A percentile compares a stretch with the other conserved stretches of the same genome.
phyloP scores from a whole-genome alignment of 2,329 filamentous ascomycete species.

The Aphanoascus verrucosus region DNA sequence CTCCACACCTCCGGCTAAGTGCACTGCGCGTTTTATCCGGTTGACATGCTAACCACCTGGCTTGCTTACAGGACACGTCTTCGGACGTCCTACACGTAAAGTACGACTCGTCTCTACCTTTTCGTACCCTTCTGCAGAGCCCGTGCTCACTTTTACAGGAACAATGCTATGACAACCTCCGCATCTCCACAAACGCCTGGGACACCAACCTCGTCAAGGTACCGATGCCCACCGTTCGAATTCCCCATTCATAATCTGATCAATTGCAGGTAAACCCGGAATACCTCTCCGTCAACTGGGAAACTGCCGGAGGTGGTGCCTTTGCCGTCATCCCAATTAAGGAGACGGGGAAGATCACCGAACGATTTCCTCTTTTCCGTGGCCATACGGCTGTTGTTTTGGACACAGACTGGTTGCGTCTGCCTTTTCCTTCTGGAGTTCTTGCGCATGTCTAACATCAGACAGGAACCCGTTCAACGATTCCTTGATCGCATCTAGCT shows the following conservation, averaged over 20 bases:
- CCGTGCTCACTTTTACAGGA: conserved; percentile 43
- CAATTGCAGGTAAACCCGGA: conserved; percentile 71
- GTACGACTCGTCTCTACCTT: conserved; percentile 27
- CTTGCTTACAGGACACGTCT: conserved; percentile 70
- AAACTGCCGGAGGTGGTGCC: conserved; percentile 86
- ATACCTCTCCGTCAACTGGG: conserved; percentile 97
- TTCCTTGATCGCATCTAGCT: conserved; percentile 79
- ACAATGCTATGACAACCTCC: conserved; percentile 95
- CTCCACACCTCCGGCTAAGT: background rate
- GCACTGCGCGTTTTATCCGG: background rate
- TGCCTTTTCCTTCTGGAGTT: background rate
- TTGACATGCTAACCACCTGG: conserved; percentile 15
- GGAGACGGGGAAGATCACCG: conserved; percentile 82
- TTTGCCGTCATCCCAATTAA: conserved; percentile 89
- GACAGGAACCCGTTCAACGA: conserved; percentile 92
- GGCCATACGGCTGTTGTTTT: conserved; percentile 92
- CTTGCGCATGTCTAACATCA: conserved; percentile 17
- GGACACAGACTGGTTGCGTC: conserved; percentile 81
- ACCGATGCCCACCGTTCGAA: conserved; percentile 22
- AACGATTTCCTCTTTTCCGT: conserved; percentile 86
- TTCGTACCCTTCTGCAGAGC: background rate
- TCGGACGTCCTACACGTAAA: conserved; percentile 88
- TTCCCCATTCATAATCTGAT: conserved; percentile 11
- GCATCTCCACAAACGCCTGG: conserved; percentile 97
- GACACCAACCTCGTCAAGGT: conserved; percentile 98